Evolutionary conservation across 768 basidiomycete genomes (phyloP).

Genomic region (Tricholoma matsutake): DNA sequence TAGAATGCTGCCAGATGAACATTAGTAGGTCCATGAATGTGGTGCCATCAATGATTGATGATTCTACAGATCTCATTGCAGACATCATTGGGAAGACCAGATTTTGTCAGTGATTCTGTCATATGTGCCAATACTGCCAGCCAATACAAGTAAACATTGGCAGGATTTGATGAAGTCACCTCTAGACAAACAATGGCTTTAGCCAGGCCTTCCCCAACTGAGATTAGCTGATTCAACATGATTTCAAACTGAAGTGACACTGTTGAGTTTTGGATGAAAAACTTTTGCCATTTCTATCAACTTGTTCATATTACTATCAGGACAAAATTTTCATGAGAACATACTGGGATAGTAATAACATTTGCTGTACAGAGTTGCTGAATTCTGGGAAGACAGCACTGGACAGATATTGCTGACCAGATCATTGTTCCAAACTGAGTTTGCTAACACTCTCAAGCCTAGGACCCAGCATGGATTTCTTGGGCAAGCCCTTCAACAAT

Average conservation of each 20-base stretch:
- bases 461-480: neutral
- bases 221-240: conserved; percentile 19
- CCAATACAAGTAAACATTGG: conserved; percentile 35
- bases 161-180: conserved; percentile 21
- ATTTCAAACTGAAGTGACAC: conserved; percentile 20
- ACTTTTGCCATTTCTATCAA: conserved; percentile 8
- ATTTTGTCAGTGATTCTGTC: conserved; percentile 13
- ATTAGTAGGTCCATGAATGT: conserved; percentile 26
- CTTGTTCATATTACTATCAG: neutral
- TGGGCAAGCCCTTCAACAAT: neutral
- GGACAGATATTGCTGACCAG: neutral
- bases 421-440: neutral
- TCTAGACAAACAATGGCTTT: conserved; percentile 31
- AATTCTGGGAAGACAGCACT: neutral
- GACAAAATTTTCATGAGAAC: neutral
- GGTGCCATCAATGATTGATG: conserved; percentile 22
- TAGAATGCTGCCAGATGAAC: conserved; percentile 29
- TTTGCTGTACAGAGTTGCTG: neutral
- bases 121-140: conserved; percentile 27
- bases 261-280: conserved; percentile 6
- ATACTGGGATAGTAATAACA: neutral
- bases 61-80: conserved; percentile 25
- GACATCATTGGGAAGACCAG: conserved; percentile 15
- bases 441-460: neutral
- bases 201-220: conserved; percentile 24